These are phyloP conservation scores for Entomortierella parvispora DNA, from an alignment of 192 early-diverging fungal species.

Conservation along the genomic window DNA sequence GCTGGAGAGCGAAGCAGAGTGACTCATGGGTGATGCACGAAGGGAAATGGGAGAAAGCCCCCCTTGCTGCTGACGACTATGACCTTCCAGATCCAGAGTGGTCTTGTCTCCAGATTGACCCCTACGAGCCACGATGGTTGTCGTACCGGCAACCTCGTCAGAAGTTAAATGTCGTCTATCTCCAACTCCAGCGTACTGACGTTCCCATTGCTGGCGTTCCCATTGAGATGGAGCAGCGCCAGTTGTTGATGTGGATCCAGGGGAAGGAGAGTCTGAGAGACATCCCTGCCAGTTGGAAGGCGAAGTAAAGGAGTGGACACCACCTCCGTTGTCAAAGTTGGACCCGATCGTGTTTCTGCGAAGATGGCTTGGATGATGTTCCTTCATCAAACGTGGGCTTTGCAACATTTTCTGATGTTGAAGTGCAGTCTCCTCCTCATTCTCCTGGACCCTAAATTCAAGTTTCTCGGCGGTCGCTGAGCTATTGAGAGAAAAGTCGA, in stretches of 20 bases:
- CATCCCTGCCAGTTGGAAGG: constrained; percentile 33
- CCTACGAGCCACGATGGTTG: too few relatives aligned
- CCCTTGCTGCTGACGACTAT: too few relatives aligned
- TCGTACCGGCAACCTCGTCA: too few relatives aligned
- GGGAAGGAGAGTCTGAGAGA: constrained; percentile 11
- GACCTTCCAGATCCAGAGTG: too few relatives aligned
- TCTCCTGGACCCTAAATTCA: constrained; percentile 14
- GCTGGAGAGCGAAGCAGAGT: constrained; percentile 9
- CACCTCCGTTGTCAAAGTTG: background rate
- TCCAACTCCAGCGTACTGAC: too few relatives aligned
- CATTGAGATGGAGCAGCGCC: background rate
- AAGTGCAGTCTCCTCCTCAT: background rate
- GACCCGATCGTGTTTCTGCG: constrained; percentile 20
- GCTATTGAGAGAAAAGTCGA: constrained; percentile 49
- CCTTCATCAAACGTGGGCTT: background rate
- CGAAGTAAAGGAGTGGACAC: constrained; percentile 10
- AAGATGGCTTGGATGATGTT: background rate
- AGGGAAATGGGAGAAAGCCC: too few relatives aligned
- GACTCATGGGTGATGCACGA: background rate
- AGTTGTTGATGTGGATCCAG: background rate
- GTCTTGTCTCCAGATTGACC: too few relatives aligned
- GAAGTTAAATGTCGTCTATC: too few relatives aligned
- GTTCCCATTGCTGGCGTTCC: background rate
- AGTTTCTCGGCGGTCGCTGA: constrained; percentile 3
- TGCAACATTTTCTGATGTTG: background rate